A percentile compares a stretch with the other conserved stretches of the same genome.
phyloP scores from a whole-genome alignment of 108 stramenopile genomes.

The Skeletonema tropicum region DNA sequence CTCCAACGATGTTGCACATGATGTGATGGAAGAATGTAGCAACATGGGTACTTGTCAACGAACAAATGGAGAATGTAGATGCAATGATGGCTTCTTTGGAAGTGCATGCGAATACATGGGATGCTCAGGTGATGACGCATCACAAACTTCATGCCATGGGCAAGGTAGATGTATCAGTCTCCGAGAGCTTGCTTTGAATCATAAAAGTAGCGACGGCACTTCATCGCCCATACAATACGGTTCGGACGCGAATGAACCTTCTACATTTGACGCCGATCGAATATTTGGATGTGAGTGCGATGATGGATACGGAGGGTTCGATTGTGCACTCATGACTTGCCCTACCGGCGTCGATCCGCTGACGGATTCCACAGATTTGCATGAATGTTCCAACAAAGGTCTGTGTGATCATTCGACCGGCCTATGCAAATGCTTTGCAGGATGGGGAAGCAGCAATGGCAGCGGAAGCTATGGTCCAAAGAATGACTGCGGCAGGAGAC shows the following conservation, averaged over 20 bases:
- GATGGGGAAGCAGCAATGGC: slow-evolving; percentile 54
- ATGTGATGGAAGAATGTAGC: slow-evolving; percentile 58
- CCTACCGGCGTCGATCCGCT: slow-evolving; percentile 68
- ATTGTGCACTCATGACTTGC: slow-evolving; percentile 63
- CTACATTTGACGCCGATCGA: slow-evolving; percentile 79
- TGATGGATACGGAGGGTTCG: slow-evolving; percentile 73
- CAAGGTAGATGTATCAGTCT: slow-evolving; percentile 74
- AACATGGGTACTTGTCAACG: slow-evolving; percentile 72
- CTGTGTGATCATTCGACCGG: slow-evolving; percentile 54
- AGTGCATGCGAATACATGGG: slow-evolving; percentile 76
- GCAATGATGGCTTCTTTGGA: slow-evolving; percentile 77
- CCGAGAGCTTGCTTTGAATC: slow-evolving; percentile 59
- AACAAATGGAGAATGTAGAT: slow-evolving; percentile 60
- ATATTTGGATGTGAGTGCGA: slow-evolving; percentile 76
- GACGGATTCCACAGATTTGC: slow-evolving; percentile 40
- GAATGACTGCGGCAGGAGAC: slow-evolving; percentile 47
- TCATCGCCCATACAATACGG: slow-evolving; percentile 52
- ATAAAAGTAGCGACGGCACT: slow-evolving; percentile 36
- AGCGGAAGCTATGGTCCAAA: slow-evolving; percentile 34
- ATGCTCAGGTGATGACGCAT: slow-evolving; percentile 40
- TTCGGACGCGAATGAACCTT: slow-evolving; percentile 50
- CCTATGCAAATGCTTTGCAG: slow-evolving; percentile 51
- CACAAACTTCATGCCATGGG: slow-evolving; percentile 56
- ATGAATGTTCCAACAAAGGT: slow-evolving; percentile 55
- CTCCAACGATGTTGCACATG: slow-evolving; percentile 61